phyloP scores from a whole-genome alignment of 495 filamentous ascomycete species.

The Tuber aestivum region DNA sequence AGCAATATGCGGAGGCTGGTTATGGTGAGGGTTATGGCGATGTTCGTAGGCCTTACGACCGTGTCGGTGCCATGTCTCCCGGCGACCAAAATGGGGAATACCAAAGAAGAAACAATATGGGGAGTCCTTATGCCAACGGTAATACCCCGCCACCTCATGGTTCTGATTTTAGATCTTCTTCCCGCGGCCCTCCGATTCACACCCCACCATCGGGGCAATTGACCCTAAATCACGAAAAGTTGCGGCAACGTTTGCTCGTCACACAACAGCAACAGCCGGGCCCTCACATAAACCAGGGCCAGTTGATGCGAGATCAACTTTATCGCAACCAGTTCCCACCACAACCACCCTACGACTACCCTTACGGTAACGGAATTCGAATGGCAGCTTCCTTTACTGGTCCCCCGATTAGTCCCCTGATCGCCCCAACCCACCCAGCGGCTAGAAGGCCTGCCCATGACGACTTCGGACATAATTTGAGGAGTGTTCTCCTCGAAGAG shows the following conservation, averaged over 20 bases:
- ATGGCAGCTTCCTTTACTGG: conserved; percentile 43
- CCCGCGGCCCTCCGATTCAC: conserved; percentile 42
- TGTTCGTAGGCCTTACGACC: conserved; percentile 43
- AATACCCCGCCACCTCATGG: conserved; percentile 49
- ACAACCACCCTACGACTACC: conserved; percentile 43
- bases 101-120: conserved; percentile 47
- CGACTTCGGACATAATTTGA: conserved; percentile 54
- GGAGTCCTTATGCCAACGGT: conserved; percentile 53
- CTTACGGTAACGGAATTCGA: conserved; percentile 40
- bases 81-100: conserved; percentile 38
- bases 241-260: conserved; percentile 41
- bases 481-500: conserved; percentile 71
- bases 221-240: conserved; percentile 39
- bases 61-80: conserved; percentile 45
- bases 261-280: conserved; percentile 50
- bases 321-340: conserved; percentile 46
- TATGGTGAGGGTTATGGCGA: conserved; percentile 33
- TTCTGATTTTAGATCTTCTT: conserved; percentile 47
- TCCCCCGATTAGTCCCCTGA: conserved; percentile 44
- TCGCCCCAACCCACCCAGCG: conserved; percentile 47
- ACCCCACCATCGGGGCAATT: conserved; percentile 33
- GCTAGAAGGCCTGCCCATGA: conserved; percentile 51
- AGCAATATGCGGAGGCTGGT: conserved; percentile 31
- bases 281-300: conserved; percentile 41
- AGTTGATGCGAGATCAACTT: conserved; percentile 43